Evolutionary conservation across 805 yeast species (phyloP).

Genomic region (Ogataea populi-albae): DNA sequence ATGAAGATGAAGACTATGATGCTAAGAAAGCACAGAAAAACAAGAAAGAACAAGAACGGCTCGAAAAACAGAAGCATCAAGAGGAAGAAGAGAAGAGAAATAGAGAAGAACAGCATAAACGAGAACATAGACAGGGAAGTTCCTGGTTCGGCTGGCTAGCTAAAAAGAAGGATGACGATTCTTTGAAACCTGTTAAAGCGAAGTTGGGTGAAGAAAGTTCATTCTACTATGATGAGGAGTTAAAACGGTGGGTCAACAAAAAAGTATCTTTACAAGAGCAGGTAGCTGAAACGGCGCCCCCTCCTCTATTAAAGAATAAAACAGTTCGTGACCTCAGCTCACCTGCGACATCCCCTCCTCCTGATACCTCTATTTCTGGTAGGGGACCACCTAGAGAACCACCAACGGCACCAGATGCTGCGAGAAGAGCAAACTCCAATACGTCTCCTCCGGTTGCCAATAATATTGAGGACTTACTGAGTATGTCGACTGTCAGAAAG

Average conservation of each 20-base stretch:
- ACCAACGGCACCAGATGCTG: constrained; percentile 1
- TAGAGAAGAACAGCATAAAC: constrained; percentile 23
- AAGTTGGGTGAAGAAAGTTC: constrained; percentile 77
- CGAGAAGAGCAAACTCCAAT: background rate
- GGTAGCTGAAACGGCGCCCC: constrained; percentile 49
- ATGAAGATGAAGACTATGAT: constrained; percentile 45
- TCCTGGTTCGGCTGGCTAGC: constrained; percentile 66
- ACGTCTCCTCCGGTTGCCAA: constrained; percentile 3
- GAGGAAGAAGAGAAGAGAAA: constrained; percentile 18
- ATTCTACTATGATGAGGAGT: constrained; percentile 77
- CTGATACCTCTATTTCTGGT: constrained; percentile 20
- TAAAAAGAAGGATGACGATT: constrained; percentile 47
- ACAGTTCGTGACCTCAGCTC: constrained; percentile 39
- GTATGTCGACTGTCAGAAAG: constrained; percentile 39
- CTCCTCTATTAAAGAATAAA: constrained; percentile 65
- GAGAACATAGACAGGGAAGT: constrained; percentile 8
- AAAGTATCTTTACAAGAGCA: constrained; percentile 66
- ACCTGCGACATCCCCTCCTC: constrained; percentile 31
- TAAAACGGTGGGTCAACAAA: constrained; percentile 83
- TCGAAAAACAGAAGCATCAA: constrained; percentile 19
- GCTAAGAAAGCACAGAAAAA: constrained; percentile 21
- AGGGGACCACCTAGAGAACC: constrained; percentile 28
- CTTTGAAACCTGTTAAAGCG: constrained; percentile 76
- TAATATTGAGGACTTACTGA: constrained; percentile 29
- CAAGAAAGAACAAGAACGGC: constrained; percentile 32